Conservation (phyloP, 352 stramenopile species). For the Thraustochytrium sp. region DNA sequence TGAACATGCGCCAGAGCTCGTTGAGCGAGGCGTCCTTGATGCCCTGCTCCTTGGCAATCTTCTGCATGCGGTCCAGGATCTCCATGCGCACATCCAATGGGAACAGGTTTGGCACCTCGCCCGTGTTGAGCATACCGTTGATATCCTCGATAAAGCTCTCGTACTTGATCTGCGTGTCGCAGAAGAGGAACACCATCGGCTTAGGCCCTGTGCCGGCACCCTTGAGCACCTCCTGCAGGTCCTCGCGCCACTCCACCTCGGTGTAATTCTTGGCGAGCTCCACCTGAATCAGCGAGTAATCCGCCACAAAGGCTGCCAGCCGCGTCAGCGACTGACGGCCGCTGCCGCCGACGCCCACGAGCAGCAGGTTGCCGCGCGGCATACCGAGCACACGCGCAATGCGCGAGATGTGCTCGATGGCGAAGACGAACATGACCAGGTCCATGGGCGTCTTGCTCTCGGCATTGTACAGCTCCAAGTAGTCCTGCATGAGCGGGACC, state of each 20-base stretch:
- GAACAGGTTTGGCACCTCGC: constrained; percentile 90
- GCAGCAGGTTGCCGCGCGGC: constrained; percentile 81
- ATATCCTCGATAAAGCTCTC: constrained; percentile 92
- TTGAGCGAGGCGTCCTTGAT: constrained; percentile 69
- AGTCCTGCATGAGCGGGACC: constrained; percentile 70
- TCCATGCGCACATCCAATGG: constrained; percentile 79
- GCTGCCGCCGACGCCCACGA: constrained; percentile 85
- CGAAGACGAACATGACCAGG: constrained; percentile 91
- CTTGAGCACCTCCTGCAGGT: constrained; percentile 85
- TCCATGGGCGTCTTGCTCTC: constrained; percentile 87
- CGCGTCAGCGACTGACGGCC: constrained; percentile 82
- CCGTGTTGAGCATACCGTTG: constrained; percentile 91
- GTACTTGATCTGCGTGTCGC: constrained; percentile 90
- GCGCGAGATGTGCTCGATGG: constrained; percentile 85
- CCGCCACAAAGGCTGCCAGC: constrained; percentile 82
- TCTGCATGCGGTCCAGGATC: constrained; percentile 75
- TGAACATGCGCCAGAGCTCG: constrained; percentile 60
- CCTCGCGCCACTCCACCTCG: constrained; percentile 85
- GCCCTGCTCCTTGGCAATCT: constrained; percentile 71
- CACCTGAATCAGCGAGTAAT: constrained; percentile 82
- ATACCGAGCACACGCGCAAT: constrained; percentile 87
- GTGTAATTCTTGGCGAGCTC: constrained; percentile 91
- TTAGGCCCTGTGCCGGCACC: constrained; percentile 71
- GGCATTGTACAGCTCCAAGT: constrained; percentile 83
- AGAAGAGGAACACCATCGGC: constrained; percentile 86